A percentile compares a stretch with the other conserved stretches of the same genome.
Conservation (phyloP, 2,329 filamentous ascomycete genomes). For the Talaromyces sp. region DNA sequence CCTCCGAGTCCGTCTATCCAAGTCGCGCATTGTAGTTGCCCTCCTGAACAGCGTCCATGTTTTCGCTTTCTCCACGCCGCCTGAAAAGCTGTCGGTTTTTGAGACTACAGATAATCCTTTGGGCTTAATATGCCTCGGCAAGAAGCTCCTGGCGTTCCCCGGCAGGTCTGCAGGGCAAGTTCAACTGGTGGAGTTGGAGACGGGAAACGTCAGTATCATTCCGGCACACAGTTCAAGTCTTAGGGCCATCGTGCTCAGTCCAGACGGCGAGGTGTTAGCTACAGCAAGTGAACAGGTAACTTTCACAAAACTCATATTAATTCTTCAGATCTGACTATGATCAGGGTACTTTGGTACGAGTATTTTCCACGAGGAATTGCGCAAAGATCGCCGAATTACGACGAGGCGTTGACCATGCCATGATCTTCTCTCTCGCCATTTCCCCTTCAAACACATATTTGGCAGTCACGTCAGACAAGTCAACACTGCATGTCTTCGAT, state of each 20-base stretch:
- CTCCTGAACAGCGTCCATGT: conserved; percentile 78
- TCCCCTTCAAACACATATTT: conserved; percentile 75
- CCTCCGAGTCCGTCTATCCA: conserved; percentile 72
- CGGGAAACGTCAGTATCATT: conserved; percentile 85
- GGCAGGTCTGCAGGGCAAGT: conserved; percentile 86
- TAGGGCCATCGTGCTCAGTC: conserved; percentile 73
- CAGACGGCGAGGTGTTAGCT: conserved; percentile 75
- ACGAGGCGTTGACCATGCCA: conserved; percentile 81
- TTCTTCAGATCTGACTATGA: conserved; percentile 20
- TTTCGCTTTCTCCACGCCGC: conserved; percentile 72
- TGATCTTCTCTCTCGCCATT: conserved; percentile 83
- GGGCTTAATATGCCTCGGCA: conserved; percentile 74
- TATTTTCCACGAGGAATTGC: conserved; percentile 77
- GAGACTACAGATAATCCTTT: conserved; percentile 82
- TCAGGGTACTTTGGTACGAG: conserved; percentile 78
- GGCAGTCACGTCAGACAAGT: conserved; percentile 94
- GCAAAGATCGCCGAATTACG: conserved; percentile 80
- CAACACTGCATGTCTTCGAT: conserved; percentile 91
- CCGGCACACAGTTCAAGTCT: conserved; percentile 80
- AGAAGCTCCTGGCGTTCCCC: conserved; percentile 74
- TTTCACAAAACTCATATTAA: conserved; percentile 9
- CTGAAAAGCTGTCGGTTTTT: conserved; percentile 68
- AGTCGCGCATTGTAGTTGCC: conserved; percentile 73
- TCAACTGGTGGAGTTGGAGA: conserved; percentile 75
- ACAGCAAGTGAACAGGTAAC: conserved; percentile 78